Evolutionary conservation across 2,329 filamentous ascomycete species (phyloP).

Genomic region (Calcarisporium arbuscula): DNA sequence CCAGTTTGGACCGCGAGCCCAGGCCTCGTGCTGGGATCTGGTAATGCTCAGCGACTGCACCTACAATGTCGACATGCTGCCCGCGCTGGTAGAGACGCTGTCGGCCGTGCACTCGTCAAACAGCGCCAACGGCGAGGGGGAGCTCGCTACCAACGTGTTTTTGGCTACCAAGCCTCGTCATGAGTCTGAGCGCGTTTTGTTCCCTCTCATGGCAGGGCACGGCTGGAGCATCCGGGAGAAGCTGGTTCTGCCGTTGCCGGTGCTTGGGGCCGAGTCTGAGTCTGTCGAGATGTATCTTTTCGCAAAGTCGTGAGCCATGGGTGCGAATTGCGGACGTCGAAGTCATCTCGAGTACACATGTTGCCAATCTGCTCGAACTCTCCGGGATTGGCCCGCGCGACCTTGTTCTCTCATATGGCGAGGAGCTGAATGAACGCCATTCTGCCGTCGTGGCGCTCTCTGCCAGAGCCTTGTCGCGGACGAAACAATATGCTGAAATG

Average conservation of each 20-base stretch:
- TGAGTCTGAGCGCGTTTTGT: slow-evolving; percentile 43
- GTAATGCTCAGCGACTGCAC: slow-evolving; percentile 55
- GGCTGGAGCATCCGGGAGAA: slow-evolving; percentile 39
- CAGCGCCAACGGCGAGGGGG: slow-evolving; percentile 11
- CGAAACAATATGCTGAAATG: too few species aligned
- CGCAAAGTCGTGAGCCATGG: slow-evolving; percentile 24
- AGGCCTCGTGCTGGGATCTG: slow-evolving; percentile 42
- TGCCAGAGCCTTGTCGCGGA: too few species aligned
- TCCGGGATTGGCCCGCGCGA: too few species aligned
- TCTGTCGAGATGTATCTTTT: slow-evolving; percentile 48
- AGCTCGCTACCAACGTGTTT: slow-evolving; percentile 36
- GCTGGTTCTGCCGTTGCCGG: slow-evolving; percentile 37
- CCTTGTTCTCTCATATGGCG: too few species aligned
- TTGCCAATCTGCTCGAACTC: too few species aligned
- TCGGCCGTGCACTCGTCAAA: slow-evolving; percentile 39
- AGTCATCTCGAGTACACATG: too few species aligned
- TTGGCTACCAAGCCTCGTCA: slow-evolving; percentile 52
- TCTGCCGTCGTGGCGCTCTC: too few species aligned
- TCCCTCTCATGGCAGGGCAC: slow-evolving; percentile 36
- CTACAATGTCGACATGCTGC: slow-evolving; percentile 52
- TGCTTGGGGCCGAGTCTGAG: slow-evolving; percentile 37
- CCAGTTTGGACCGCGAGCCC: slow-evolving; percentile 33
- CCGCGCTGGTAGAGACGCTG: slow-evolving; percentile 47
- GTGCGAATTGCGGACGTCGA: too few species aligned
- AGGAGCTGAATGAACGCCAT: too few species aligned